These are phyloP conservation scores for Mucor irregularis DNA, from an alignment of 371 early-diverging fungal species.

Conservation along the genomic window DNA sequence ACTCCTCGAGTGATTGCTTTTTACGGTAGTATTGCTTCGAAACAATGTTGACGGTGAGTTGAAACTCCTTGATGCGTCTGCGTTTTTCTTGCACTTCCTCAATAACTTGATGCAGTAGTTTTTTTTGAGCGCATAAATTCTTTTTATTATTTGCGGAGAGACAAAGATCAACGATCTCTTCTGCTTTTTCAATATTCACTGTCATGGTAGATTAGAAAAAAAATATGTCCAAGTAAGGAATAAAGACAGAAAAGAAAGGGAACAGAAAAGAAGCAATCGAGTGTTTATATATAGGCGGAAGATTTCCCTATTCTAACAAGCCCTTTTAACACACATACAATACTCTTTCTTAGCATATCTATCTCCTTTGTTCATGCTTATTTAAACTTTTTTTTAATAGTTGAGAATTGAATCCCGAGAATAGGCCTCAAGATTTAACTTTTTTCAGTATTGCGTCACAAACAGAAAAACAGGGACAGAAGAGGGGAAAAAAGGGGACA, in stretches of 20 bases:
- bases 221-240: too few relatives aligned
- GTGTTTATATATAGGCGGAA: slow-evolving; percentile 14
- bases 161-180: slow-evolving; percentile 6
- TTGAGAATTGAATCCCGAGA: slow-evolving; percentile 9
- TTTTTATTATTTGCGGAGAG: background rate
- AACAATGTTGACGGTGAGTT: slow-evolving; percentile 4
- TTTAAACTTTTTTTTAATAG: slow-evolving; percentile 10
- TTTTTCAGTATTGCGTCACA: slow-evolving; percentile 4
- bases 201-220: background rate
- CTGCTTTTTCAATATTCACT: slow-evolving; percentile 16
- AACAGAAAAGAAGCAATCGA: too few relatives aligned
- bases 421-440: slow-evolving; percentile 1
- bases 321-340: background rate
- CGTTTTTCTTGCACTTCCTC: slow-evolving; percentile 3
- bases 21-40: background rate
- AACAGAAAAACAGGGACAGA: background rate
- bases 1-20: background rate
- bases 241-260: slow-evolving; percentile 5
- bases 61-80: background rate
- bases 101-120: slow-evolving; percentile 7
- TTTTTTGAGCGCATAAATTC: background rate
- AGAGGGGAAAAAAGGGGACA: background rate
- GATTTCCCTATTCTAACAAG: background rate
- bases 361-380: background rate
- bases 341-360: background rate